A percentile compares a stretch with the other conserved stretches of the same genome.
phyloP scores from a whole-genome alignment of 2,329 filamentous ascomycete species.

The Exophiala lecanii-corni region DNA sequence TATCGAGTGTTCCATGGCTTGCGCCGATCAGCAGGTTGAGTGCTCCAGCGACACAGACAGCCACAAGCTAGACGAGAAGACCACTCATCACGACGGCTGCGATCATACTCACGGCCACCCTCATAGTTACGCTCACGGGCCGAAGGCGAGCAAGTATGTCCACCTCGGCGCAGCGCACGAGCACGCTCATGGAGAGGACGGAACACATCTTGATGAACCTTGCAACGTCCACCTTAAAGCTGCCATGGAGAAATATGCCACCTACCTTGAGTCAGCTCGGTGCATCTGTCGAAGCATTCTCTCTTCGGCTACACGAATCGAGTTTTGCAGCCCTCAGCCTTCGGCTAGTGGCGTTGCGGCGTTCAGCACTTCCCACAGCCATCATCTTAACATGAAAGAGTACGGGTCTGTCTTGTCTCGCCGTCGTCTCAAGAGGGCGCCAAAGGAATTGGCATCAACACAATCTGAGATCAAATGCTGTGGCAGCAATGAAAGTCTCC shows the following conservation, averaged over 20 bases:
- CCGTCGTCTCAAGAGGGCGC: conserved; percentile 2
- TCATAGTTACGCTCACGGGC: background rate
- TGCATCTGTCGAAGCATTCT: conserved; percentile 29
- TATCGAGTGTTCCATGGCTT: conserved; percentile 10
- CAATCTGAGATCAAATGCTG: conserved; percentile 10
- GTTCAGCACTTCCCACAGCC: conserved; percentile 3
- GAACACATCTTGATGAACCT: conserved; percentile 17
- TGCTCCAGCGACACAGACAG: background rate
- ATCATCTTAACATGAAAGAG: conserved; percentile 10
- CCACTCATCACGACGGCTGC: background rate
- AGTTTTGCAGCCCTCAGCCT: conserved; percentile 7
- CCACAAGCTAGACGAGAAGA: conserved; percentile 1
- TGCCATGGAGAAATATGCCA: conserved; percentile 27
- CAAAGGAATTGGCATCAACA: conserved; percentile 3
- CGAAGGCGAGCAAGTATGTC: background rate
- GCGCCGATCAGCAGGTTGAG: background rate
- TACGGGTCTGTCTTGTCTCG: conserved; percentile 6
- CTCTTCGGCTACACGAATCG: conserved; percentile 5
- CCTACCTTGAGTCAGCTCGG: conserved; percentile 27
- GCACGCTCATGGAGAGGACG: conserved; percentile 23
- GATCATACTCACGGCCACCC: background rate
- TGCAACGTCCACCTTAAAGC: conserved; percentile 25
- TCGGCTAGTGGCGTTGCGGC: background rate
- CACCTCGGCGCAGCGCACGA: conserved; percentile 9
- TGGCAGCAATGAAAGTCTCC: conserved; percentile 4